Conservation (phyloP, 352 stramenopile species). For the Phytophthora constricta region DNA sequence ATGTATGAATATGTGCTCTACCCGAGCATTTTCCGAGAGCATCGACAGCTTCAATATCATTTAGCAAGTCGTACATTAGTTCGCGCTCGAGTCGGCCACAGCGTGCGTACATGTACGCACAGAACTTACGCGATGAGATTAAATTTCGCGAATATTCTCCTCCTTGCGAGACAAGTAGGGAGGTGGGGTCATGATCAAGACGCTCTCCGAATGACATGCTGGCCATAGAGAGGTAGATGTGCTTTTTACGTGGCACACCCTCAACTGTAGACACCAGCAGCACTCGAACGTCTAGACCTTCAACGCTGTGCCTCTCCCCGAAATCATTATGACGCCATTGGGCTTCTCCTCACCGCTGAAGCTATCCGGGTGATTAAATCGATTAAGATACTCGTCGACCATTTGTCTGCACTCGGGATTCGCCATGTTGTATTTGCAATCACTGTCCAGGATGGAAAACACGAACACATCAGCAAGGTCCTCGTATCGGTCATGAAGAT, state of each 20-base stretch:
- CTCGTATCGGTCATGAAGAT: conserved; percentile 7
- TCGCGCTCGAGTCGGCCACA: conserved; percentile 53
- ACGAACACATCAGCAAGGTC: conserved; percentile 42
- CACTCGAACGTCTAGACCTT: conserved; percentile 29
- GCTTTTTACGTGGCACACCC: conserved; percentile 12
- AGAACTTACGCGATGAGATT: conserved; percentile 40
- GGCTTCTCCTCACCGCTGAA: not conserved
- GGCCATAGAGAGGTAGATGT: conserved; percentile 37
- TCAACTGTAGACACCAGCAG: conserved; percentile 32
- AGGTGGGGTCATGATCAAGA: conserved; percentile 24
- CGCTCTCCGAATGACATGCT: conserved; percentile 46
- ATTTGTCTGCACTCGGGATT: not conserved
- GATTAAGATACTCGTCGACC: not conserved
- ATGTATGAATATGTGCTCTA: not conserved
- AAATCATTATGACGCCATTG: conserved; percentile 30
- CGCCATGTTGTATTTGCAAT: conserved; percentile 1
- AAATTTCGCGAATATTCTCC: not conserved
- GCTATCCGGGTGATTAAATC: not conserved
- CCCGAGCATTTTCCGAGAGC: conserved; percentile 51
- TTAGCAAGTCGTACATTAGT: conserved; percentile 56
- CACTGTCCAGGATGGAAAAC: conserved; percentile 40
- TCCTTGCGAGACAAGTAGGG: conserved; percentile 25
- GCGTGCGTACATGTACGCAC: conserved; percentile 54
- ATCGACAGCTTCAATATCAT: conserved; percentile 50
- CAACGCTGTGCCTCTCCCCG: conserved; percentile 33